Percentiles rank a stretch among this genome's conserved stretches.
These are phyloP conservation scores for Wickerhamomyces chambardii DNA, from an alignment of 805 yeast genomes.

Conservation along the genomic window DNA sequence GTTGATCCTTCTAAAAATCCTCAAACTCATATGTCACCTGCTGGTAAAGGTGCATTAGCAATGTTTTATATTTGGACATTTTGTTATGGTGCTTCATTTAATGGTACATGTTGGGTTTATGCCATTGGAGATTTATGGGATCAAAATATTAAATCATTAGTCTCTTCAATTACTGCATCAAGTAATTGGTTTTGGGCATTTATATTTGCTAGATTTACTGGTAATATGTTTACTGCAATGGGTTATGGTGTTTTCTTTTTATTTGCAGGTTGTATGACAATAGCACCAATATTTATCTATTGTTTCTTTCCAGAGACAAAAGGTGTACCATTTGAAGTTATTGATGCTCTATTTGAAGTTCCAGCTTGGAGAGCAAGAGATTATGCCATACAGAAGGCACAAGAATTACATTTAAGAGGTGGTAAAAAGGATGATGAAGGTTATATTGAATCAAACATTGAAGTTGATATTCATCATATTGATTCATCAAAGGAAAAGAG, in stretches of 20 bases:
- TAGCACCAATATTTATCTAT: slow-evolving; percentile 18
- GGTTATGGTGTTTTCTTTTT: slow-evolving; percentile 12
- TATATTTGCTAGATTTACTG: slow-evolving; percentile 9
- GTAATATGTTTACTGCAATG: slow-evolving; percentile 8
- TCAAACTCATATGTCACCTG: slow-evolving; percentile 20
- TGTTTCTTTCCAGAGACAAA: slow-evolving; percentile 36
- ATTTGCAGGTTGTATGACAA: slow-evolving; percentile 21
- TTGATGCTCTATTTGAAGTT: slow-evolving; percentile 21
- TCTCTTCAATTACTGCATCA: slow-evolving; percentile 6
- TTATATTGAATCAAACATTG: not conserved
- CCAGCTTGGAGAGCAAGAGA: slow-evolving; percentile 11
- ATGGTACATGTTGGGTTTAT: slow-evolving; percentile 13
- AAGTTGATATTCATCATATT: too few relatives aligned
- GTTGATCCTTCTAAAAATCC: slow-evolving; percentile 2
- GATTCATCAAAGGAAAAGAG: not conserved
- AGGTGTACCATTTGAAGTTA: slow-evolving; percentile 36
- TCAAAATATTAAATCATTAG: slow-evolving; percentile 5
- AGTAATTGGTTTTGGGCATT: slow-evolving; percentile 12
- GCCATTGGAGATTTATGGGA: slow-evolving; percentile 9
- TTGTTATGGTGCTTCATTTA: slow-evolving; percentile 7
- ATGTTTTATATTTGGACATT: slow-evolving; percentile 12
- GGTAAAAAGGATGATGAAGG: not conserved
- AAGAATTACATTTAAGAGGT: too few relatives aligned
- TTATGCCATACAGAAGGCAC: not conserved
- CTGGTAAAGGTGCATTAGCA: slow-evolving; percentile 9